Conservation (phyloP, 2,329 filamentous ascomycete species). For the Botrytis cinerea region DNA sequence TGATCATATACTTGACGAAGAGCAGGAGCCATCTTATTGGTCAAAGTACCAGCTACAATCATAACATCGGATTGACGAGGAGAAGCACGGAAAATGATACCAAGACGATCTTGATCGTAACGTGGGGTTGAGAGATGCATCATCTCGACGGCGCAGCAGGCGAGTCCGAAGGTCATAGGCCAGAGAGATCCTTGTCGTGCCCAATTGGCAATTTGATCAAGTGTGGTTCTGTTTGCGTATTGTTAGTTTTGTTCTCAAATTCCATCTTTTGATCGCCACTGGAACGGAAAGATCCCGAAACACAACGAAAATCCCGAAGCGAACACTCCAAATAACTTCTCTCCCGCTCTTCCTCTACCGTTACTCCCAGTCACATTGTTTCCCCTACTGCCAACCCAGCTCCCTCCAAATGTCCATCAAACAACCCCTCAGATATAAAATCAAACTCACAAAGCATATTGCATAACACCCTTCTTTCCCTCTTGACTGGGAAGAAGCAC, state of each 20-base stretch:
- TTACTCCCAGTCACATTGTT: neutral
- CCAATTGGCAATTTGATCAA: slow-evolving; percentile 83
- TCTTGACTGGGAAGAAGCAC: slow-evolving; percentile 78
- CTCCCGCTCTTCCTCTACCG: neutral
- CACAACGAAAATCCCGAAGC: neutral
- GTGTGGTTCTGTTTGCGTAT: slow-evolving; percentile 59
- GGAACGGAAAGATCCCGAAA: neutral
- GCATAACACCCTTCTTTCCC: slow-evolving; percentile 74
- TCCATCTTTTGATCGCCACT: neutral
- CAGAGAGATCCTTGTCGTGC: slow-evolving; percentile 80
- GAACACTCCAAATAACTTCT: neutral
- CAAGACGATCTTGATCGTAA: slow-evolving; percentile 85
- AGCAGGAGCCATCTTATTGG: slow-evolving; percentile 95
- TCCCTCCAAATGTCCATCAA: too few species aligned
- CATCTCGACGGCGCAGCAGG: slow-evolving; percentile 90
- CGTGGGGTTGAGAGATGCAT: slow-evolving; percentile 87
- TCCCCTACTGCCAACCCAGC: neutral
- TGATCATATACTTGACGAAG: slow-evolving; percentile 91
- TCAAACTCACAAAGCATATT: slow-evolving; percentile 78
- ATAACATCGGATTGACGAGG: slow-evolving; percentile 88
- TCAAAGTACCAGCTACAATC: slow-evolving; percentile 90
- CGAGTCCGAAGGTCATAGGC: slow-evolving; percentile 87
- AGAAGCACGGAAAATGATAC: slow-evolving; percentile 88
- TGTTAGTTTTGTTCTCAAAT: slow-evolving; percentile 8
- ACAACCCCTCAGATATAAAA: neutral